Percentiles rank a stretch among this genome's conserved stretches.
phyloP scores from a whole-genome alignment of 2,329 filamentous ascomycete species.

The Aspergillus alliaceus region DNA sequence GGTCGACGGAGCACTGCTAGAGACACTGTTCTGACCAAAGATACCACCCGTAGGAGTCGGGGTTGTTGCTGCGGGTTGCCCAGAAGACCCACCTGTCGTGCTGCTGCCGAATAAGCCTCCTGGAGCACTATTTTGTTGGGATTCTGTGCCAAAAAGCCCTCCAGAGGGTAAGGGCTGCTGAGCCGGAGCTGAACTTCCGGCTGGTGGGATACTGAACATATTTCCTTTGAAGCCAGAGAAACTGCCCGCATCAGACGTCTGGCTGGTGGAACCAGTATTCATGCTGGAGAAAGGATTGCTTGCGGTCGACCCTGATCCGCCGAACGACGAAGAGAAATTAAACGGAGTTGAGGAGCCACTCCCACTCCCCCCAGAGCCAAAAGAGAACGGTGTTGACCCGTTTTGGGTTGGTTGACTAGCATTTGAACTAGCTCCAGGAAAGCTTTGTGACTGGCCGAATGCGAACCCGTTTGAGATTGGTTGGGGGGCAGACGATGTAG shows the following conservation, averaged over 20 bases:
- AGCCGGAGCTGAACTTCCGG: conserved; percentile 19
- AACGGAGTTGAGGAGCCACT: conserved; percentile 34
- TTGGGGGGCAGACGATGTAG: conserved; percentile 17
- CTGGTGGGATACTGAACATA: conserved; percentile 30
- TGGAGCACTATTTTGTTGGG: conserved; percentile 13
- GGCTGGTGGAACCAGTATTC: conserved; percentile 19
- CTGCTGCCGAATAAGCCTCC: conserved; percentile 19
- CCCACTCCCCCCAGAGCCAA: conserved; percentile 29
- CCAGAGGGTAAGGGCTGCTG: conserved; percentile 23
- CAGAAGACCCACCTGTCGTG: conserved; percentile 11
- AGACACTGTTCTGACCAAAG: conserved; percentile 21
- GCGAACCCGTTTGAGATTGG: conserved; percentile 30
- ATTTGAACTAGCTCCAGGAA: conserved; percentile 27
- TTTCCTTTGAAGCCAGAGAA: conserved; percentile 34
- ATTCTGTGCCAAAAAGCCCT: conserved; percentile 20
- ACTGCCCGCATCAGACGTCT: conserved; percentile 17
- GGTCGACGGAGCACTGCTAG: conserved; percentile 15
- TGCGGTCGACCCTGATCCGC: conserved; percentile 16
- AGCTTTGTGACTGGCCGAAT: conserved; percentile 40
- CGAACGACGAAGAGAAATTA: conserved; percentile 30
- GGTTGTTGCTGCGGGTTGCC: conserved; percentile 15
- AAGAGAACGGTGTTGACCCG: conserved; percentile 29
- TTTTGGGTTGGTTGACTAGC: conserved; percentile 24
- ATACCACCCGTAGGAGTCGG: conserved; percentile 19
- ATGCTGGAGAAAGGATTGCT: conserved; percentile 40